Percentiles rank a stretch among this genome's conserved stretches.
These are phyloP conservation scores for Leccinum pallidistipes DNA, from an alignment of 1,284 basidiomycete genomes.

Conservation along the genomic window DNA sequence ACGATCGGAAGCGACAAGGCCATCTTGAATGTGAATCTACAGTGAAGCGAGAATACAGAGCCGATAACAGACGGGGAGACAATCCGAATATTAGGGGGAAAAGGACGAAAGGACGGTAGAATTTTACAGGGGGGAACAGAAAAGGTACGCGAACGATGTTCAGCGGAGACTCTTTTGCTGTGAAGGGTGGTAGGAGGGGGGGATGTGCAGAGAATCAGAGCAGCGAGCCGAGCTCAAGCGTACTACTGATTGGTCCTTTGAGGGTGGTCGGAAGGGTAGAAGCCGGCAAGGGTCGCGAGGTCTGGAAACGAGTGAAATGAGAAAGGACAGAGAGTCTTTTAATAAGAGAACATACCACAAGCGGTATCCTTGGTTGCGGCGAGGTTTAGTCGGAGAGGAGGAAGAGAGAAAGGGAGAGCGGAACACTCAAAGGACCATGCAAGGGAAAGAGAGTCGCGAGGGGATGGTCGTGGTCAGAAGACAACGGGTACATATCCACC, in stretches of 20 bases:
- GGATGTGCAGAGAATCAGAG: conserved; percentile 37
- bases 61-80: conserved; percentile 4
- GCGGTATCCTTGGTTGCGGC: conserved; percentile 78
- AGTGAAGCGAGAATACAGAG: conserved; percentile 14
- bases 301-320: conserved; percentile 41
- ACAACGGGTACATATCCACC: conserved; percentile 32
- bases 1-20: conserved; percentile 52
- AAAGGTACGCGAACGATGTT: conserved; percentile 53
- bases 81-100: conserved; percentile 22
- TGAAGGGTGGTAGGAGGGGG: conserved; percentile 19
- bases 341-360: conserved; percentile 49
- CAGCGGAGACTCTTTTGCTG: conserved; percentile 51
- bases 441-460: conserved; percentile 21
- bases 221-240: conserved; percentile 76
- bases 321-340: background rate
- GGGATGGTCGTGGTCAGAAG: conserved; percentile 30
- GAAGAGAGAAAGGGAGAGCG: conserved; percentile 39
- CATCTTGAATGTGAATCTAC: conserved; percentile 40
- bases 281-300: conserved; percentile 96
- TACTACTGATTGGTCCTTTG: conserved; percentile 38
- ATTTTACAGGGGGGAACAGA: conserved; percentile 16
- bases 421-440: conserved; percentile 42
- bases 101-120: conserved; percentile 19
- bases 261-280: conserved; percentile 50
- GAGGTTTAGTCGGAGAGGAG: conserved; percentile 41